These are phyloP conservation scores for Circinella umbellata DNA, from an alignment of 371 early-diverging fungal species.

Conservation along the genomic window DNA sequence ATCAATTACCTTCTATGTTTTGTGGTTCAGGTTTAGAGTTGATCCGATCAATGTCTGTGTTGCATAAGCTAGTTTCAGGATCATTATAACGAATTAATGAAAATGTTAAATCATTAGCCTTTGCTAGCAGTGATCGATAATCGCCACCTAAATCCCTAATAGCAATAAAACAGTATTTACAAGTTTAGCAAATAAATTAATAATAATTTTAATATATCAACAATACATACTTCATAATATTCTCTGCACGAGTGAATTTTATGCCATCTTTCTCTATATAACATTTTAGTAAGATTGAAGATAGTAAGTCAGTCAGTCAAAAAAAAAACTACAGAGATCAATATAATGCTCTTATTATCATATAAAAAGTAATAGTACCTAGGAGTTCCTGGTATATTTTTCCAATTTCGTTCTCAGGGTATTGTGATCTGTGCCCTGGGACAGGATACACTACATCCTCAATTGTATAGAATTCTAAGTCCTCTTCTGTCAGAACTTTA, in stretches of 20 bases:
- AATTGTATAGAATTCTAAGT: conserved; percentile 72
- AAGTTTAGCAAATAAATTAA: neutral
- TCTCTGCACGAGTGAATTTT: conserved; percentile 9
- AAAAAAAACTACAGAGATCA: too few relatives aligned
- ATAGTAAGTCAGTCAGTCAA: neutral
- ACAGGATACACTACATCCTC: conserved; percentile 91
- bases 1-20: conserved; percentile 17
- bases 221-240: conserved; percentile 7
- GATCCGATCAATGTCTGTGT: conserved; percentile 75
- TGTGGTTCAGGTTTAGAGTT: conserved; percentile 54
- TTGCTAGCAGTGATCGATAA: conserved; percentile 75
- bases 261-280: conserved; percentile 22
- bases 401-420: conserved; percentile 80
- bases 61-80: conserved; percentile 59
- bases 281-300: neutral
- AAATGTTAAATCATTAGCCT: conserved; percentile 48
- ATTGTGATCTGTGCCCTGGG: conserved; percentile 80
- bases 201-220: neutral
- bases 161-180: neutral
- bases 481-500: conserved; percentile 69
- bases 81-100: conserved; percentile 68
- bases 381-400: conserved; percentile 71
- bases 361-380: conserved; percentile 29
- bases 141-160: conserved; percentile 74
- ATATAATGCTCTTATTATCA: too few relatives aligned